Evolutionary conservation across 768 basidiomycete species (phyloP).

Genomic region (Tephrocybe sp.): DNA sequence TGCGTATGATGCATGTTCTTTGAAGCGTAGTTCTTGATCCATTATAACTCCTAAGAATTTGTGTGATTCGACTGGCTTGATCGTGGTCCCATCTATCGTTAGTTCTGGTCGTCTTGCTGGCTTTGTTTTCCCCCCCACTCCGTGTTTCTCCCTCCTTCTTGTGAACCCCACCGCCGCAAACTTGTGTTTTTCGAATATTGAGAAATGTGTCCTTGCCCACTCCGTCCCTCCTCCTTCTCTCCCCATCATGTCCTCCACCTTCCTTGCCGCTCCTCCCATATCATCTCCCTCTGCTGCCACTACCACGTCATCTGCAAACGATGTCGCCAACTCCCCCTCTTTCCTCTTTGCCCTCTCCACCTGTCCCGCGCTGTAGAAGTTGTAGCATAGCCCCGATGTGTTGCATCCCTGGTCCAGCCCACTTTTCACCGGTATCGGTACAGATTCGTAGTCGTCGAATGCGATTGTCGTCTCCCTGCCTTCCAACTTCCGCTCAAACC

Average conservation of each 20-base stretch:
- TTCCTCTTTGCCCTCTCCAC: background rate
- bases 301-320: background rate
- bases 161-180: background rate
- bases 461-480: background rate
- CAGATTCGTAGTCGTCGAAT: background rate
- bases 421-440: background rate
- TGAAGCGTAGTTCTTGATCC: slow-evolving; percentile 16
- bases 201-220: background rate
- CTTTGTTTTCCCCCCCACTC: background rate
- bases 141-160: background rate
- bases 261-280: background rate
- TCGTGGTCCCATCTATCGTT: background rate
- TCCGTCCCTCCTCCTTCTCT: background rate
- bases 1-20: slow-evolving; percentile 12
- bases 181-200: background rate
- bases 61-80: background rate
- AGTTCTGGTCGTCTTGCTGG: background rate
- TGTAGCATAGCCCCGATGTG: background rate
- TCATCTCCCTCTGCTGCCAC: background rate
- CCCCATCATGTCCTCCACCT: background rate
- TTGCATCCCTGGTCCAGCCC: background rate
- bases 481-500: background rate
- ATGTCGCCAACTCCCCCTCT: background rate
- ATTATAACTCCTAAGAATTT: slow-evolving; percentile 18
- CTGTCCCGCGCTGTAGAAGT: background rate